Base-by-base conservation (phyloP, 352 stramenopile genomes). In the Phytophthora meadii region DNA sequence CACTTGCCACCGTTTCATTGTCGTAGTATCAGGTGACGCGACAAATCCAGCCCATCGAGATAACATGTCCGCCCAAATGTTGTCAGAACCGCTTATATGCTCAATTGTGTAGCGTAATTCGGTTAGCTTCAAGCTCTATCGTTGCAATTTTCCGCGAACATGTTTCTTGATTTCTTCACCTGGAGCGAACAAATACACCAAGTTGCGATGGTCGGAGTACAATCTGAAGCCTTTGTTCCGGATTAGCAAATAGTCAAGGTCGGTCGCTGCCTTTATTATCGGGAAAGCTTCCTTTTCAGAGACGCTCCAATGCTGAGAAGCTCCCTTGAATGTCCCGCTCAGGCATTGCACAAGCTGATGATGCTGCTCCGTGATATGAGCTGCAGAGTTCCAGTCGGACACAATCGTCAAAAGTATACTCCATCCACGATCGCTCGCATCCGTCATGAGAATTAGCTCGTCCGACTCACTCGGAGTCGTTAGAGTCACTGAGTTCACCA, bases 201-300 rank as follows among this genome's bases (percentile, higher is more conserved):
- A 24, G 19, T 48, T 48, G 5, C 7, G 28, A 10, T 34, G 28
- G 7, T 34, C 28, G 5, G 28, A 34, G 28, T 34, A 34, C 7
- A 28, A 24, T 48, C 41, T 10, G 41, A 48, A 48, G 3, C 41
- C 19, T 2, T 48, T 48, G 5, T 1, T 4, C 30, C 41, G 41
- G 24, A 30, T 30, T 4, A 48, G 41, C 19, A 48, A 24, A 6
- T 48, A 48, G 41, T 48, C 41, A 4, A 48, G 19, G 7, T 48
- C 19, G 5, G 41, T 27, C 5, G 41, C 41, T 6, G 41, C 41
- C 19, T 48, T 48, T 5, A 48, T 48, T 12, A 48, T 48, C 19
- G 28, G 19, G 41, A 48, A 48, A n/a, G 19, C 41, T 48, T 48
- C 41, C 40, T 48, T 48, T 15, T 30, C 41, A 3, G 41, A 48